Base-by-base conservation (phyloP, 139 green algal genomes). In the Parachlorella kessleri region DNA sequence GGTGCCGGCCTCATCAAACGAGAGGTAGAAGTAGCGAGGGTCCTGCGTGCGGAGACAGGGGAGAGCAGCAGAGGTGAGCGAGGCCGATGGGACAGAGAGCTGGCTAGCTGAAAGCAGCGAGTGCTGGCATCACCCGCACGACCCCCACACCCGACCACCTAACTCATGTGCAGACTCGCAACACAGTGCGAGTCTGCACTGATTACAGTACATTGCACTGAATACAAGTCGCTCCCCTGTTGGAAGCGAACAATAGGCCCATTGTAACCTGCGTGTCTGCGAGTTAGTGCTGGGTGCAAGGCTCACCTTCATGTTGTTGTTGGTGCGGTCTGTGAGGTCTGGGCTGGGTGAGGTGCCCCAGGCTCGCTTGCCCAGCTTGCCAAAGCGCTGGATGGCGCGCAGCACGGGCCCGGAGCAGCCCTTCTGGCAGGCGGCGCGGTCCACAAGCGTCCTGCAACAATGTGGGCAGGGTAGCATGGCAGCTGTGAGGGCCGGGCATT, bases 1-100 rank as follows among this genome's bases (percentile, higher is more conserved):
- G n/a, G 86, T 93, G 70, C 87, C 85, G 3, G 89, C 89, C 80
- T 94, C 90, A 54, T 94, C 90, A 37, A 94, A 82, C 8, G 87
- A 86, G 30, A 94, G 71, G 54, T 92, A 94, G 82, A 94, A 80
- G 76, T 82, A 88, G 28, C 78, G 70, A 1, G 84, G 68, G 28
- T 93, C 87, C 74, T 93, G 93, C 53, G 70, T 84, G 21, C n/a
- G n/a, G n/a, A n/a, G n/a, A n/a, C n/a, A n/a, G n/a, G 26, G 14
- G 30, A 4, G 48, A 32, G 6, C 33, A 66, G 28, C 40, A 75
- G 6, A 73, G 32, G 39, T 9, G 38, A 9, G 36, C 39, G 30
- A 1, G 28, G 35, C 33, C 33, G 67, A 21, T 24, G 67, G 3
- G n/a, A n/a, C n/a, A n/a, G n/a, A n/a, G n/a, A n/a, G n/a, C n/a